Conservation (phyloP, 257 asterid species). For the Solanum etuberosum region DNA sequence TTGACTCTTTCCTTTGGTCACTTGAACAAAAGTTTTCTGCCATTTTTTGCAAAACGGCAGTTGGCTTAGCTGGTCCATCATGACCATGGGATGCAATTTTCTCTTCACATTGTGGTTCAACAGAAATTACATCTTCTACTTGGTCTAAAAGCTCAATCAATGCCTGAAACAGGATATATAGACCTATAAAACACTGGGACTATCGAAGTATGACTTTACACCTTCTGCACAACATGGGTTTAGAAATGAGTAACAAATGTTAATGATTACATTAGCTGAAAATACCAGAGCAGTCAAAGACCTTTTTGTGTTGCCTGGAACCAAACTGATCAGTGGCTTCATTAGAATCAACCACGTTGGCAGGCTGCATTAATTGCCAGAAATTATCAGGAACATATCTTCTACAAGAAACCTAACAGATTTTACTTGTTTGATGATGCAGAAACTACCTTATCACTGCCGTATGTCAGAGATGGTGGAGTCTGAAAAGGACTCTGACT, state of each 20-base stretch:
- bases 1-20: slow-evolving; percentile 15
- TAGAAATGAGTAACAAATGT: not conserved
- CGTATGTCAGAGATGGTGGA: slow-evolving; percentile 78
- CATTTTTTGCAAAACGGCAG: slow-evolving; percentile 16
- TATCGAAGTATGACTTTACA: not conserved
- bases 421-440: not conserved
- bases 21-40: slow-evolving; percentile 16
- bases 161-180: slow-evolving; percentile 31
- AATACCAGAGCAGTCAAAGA: slow-evolving; percentile 6
- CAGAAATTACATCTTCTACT: slow-evolving; percentile 85
- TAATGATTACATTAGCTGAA: not conserved
- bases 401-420: slow-evolving; percentile 1
- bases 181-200: not conserved
- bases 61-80: slow-evolving; percentile 24
- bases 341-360: slow-evolving; percentile 25
- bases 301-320: slow-evolving; percentile 87
- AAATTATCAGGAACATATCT: slow-evolving; percentile 2
- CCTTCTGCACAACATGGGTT: not conserved
- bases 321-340: slow-evolving; percentile 40
- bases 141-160: slow-evolving; percentile 87
- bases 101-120: slow-evolving; percentile 33
- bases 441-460: slow-evolving; percentile 58
- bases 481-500: slow-evolving; percentile 81
- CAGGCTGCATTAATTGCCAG: slow-evolving; percentile 36
- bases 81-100: slow-evolving; percentile 16